Conservation (phyloP, 1,139 yeast genomes). For the Meyerozyma sp. region DNA sequence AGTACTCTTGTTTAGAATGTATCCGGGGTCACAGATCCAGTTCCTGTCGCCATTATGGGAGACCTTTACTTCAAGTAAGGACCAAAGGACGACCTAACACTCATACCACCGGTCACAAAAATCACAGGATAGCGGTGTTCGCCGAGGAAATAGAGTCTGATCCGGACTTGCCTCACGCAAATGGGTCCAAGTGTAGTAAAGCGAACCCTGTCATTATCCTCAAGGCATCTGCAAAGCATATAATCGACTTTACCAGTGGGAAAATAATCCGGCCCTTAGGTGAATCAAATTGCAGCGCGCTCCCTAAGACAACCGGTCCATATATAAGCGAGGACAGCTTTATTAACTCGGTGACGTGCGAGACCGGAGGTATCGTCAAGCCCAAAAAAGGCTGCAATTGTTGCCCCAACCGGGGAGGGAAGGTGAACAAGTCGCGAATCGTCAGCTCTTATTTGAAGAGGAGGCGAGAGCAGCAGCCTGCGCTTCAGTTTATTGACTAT, state of each 20-base stretch:
- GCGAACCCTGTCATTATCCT: constrained; percentile 35
- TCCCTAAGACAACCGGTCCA: not conserved
- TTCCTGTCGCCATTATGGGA: constrained; percentile 71
- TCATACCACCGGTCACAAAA: constrained; percentile 40
- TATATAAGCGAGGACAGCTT: constrained; percentile 28
- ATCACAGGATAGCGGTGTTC: constrained; percentile 54
- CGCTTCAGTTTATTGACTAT: not conserved
- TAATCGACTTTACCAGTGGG: constrained; percentile 44
- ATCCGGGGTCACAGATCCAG: constrained; percentile 91
- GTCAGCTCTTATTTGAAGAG: constrained; percentile 30
- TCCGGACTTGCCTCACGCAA: constrained; percentile 2
- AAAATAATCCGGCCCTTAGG: constrained; percentile 38
- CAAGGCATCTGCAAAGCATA: constrained; percentile 45
- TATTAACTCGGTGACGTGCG: constrained; percentile 30
- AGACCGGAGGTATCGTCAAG: constrained; percentile 20
- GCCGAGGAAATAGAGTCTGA: constrained; percentile 40
- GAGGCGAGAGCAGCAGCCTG: constrained; percentile 7
- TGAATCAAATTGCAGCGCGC: constrained; percentile 21
- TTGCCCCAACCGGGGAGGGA: constrained; percentile 9
- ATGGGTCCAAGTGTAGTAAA: constrained; percentile 8
- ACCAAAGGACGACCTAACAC: constrained; percentile 77
- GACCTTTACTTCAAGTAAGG: constrained; percentile 83
- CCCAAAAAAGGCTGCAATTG: constrained; percentile 26
- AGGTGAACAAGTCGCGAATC: constrained; percentile 31
- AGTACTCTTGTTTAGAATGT: constrained; percentile 88